Base-by-base conservation (phyloP, 768 basidiomycete genomes). In the Mycena olivaceomarginata region DNA sequence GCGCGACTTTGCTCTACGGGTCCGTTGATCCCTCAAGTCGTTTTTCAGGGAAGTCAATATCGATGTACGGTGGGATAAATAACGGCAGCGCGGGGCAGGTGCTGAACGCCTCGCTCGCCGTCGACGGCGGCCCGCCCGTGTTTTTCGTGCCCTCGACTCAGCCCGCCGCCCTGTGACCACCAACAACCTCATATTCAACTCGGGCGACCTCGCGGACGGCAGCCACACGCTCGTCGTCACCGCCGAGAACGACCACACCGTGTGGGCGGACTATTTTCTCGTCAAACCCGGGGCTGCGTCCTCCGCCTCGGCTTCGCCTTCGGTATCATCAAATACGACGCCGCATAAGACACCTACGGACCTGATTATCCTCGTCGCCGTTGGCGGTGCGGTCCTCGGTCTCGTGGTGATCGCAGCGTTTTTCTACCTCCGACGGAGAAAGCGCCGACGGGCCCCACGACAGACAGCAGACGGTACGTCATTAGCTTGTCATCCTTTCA, bases 261-360 rank as follows among this genome's bases (percentile, higher is more conserved):
- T 78, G 4, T 78, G 77, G 77, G 22, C 48, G 0, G 77, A 78
- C 48, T 78, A 78, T 39, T 65, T 78, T 37, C 57, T 78, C 20
- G 69, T 78, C 40, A 68, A 57, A 5, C 73, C 67, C 2, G 18
- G 18, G 13, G 20, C 67, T 10, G 4, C 25, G 12, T 31, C 31
- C 31, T 31, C 31, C 31, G 31, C 31, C 31, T 31, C 31, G 31
- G 2, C 31, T 31, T 31, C 31, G 31, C 31, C 31, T 31, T 31
- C 31, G 31, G 31, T 3, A 31, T 31, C 3, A 31, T 31, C 31
- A 31, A 31, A 31, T 31, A 2, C 31, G 31, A 31, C 31, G 31
- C 31, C 31, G 31, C 31, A 31, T 31, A 31, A 31, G 31, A 31
- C 31, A 31, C 4, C 31, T 31, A 31, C 31, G 31, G 31, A 31